Evolutionary conservation across 305 asterid genomes (phyloP).

Genomic region (Petunia hybrid): DNA sequence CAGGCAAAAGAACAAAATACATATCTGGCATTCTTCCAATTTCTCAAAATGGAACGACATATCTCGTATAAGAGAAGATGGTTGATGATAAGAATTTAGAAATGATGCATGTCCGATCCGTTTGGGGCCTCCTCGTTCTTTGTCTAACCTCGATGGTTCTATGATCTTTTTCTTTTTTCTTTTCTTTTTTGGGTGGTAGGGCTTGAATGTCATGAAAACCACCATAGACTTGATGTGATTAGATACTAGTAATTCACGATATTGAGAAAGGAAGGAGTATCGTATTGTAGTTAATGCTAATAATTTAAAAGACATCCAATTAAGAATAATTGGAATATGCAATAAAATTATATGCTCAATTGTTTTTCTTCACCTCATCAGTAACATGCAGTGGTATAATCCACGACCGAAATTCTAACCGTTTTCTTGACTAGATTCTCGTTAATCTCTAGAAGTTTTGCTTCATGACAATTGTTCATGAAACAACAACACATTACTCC

Average conservation of each 20-base stretch:
- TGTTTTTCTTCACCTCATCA: too few species aligned
- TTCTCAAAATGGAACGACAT: neutral
- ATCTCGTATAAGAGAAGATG: neutral
- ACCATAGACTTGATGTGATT: neutral
- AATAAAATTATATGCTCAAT: too few species aligned
- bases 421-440: too few species aligned
- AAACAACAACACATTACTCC: too few species aligned
- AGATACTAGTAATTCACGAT: neutral
- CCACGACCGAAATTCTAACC: too few species aligned
- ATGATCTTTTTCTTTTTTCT: too few species aligned
- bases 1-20: constrained; percentile 6
- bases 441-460: too few species aligned
- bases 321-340: too few species aligned
- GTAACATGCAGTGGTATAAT: too few species aligned
- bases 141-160: neutral
- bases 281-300: neutral
- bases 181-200: neutral
- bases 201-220: neutral
- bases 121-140: neutral
- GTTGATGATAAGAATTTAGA: neutral
- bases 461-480: too few species aligned
- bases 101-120: neutral
- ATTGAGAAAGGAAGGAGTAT: neutral
- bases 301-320: neutral
- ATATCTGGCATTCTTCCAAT: neutral